Conservation (phyloP, 2,329 filamentous ascomycete species). For the Capronia epimyces region DNA sequence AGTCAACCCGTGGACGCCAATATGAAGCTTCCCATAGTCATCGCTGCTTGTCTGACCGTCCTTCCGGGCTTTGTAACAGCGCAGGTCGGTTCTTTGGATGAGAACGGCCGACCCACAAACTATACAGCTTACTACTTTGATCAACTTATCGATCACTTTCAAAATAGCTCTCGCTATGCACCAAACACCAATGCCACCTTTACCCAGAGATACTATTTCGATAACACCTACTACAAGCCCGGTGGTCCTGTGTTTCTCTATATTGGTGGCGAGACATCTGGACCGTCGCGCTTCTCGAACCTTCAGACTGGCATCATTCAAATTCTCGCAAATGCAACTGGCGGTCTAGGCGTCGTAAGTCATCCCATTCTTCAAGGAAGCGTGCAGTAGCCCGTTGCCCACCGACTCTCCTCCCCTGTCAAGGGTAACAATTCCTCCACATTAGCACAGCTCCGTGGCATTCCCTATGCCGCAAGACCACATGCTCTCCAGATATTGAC, state of each 20-base stretch:
- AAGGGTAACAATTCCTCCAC: not conserved
- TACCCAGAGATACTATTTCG: conserved; percentile 52
- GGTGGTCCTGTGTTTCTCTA: conserved; percentile 49
- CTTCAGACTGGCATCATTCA: conserved; percentile 47
- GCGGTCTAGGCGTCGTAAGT: conserved; percentile 45
- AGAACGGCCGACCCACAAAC: conserved; percentile 22
- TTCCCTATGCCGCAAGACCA: too few species aligned
- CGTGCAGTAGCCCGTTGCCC: not conserved
- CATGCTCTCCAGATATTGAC: not conserved
- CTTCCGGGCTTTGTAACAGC: conserved; percentile 14
- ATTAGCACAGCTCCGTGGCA: too few species aligned
- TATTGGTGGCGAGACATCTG: conserved; percentile 34
- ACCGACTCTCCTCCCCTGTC: not conserved
- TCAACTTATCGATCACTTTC: conserved; percentile 27
- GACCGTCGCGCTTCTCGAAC: conserved; percentile 40
- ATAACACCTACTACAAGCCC: conserved; percentile 49
- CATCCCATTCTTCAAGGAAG: not conserved
- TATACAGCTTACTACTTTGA: conserved; percentile 24
- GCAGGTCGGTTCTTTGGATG: conserved; percentile 20
- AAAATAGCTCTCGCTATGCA: conserved; percentile 20
- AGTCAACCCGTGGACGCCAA: not conserved
- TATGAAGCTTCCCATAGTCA: conserved; percentile 4
- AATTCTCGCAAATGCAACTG: conserved; percentile 51
- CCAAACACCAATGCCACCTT: conserved; percentile 42
- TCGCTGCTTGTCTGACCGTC: conserved; percentile 2